Evolutionary conservation across 805 yeast genomes (phyloP).

Genomic region (Komagataella populi): DNA sequence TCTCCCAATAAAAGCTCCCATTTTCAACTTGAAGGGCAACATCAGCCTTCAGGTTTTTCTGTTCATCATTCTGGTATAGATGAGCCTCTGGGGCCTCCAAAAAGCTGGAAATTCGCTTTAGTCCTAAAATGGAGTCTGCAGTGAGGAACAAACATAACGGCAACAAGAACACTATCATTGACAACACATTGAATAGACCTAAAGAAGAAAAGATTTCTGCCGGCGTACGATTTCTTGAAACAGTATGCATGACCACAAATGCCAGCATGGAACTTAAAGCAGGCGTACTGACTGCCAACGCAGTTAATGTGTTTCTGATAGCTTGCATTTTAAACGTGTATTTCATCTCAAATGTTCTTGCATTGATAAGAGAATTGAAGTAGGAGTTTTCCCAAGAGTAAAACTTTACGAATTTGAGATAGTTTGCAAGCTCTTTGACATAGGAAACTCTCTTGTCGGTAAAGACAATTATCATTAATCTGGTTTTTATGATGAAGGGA

Average conservation of each 20-base stretch:
- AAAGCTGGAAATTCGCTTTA: slow-evolving; percentile 40
- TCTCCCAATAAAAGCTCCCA: slow-evolving; percentile 65
- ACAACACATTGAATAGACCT: slow-evolving; percentile 46
- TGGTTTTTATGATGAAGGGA: slow-evolving; percentile 34
- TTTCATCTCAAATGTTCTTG: slow-evolving; percentile 49
- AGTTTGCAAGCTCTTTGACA: slow-evolving; percentile 66
- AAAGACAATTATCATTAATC: slow-evolving; percentile 42
- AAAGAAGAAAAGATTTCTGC: slow-evolving; percentile 49
- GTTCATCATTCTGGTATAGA: slow-evolving; percentile 12
- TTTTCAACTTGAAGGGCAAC: slow-evolving; percentile 26
- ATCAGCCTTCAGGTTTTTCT: slow-evolving; percentile 5
- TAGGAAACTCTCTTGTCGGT: slow-evolving; percentile 71
- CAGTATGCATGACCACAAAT: slow-evolving; percentile 21
- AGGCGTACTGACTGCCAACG: slow-evolving; percentile 57
- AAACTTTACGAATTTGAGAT: slow-evolving; percentile 71
- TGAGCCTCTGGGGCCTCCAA: slow-evolving; percentile 23
- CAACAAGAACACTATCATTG: slow-evolving; percentile 50
- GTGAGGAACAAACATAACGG: slow-evolving; percentile 59
- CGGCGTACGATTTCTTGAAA: slow-evolving; percentile 8
- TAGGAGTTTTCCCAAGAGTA: slow-evolving; percentile 91
- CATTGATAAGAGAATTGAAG: slow-evolving; percentile 33
- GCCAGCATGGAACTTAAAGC: slow-evolving; percentile 57
- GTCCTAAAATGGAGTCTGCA: slow-evolving; percentile 50
- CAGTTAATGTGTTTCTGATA: slow-evolving; percentile 45
- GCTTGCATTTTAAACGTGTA: slow-evolving; percentile 51